These are phyloP conservation scores for Cichorium intybus DNA, from an alignment of 140 eudicot species.

Conservation along the genomic window DNA sequence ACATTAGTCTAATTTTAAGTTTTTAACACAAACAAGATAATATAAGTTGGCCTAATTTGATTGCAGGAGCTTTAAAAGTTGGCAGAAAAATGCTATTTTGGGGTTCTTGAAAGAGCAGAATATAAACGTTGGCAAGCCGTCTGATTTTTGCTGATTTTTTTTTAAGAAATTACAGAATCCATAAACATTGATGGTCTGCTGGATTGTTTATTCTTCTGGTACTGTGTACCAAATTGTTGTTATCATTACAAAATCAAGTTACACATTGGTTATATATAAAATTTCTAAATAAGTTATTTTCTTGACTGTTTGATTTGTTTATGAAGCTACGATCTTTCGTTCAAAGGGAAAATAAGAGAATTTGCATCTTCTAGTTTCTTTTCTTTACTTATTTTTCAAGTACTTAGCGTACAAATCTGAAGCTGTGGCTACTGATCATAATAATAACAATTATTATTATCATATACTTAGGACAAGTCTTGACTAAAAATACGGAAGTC, in stretches of 20 bases:
- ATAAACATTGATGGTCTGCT: slow-evolving; percentile 1
- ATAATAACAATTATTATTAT: no score
- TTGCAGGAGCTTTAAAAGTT: slow-evolving; percentile 78
- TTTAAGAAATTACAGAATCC: not conserved
- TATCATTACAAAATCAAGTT: slow-evolving; percentile 7
- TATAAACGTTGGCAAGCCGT: slow-evolving; percentile 55
- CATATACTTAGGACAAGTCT: no score
- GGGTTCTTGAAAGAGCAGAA: slow-evolving; percentile 50
- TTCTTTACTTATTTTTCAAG: no score
- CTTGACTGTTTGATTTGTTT: not conserved
- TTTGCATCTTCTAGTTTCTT: not conserved
- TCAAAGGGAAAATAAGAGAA: slow-evolving; percentile 6
- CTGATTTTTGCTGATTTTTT: slow-evolving; percentile 42
- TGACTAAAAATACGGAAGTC: no score
- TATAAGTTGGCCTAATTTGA: not conserved
- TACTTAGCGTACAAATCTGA: no score
- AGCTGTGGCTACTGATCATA: no score
- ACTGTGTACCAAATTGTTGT: slow-evolving; percentile 2
- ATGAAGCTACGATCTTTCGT: not conserved
- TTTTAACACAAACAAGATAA: not conserved
- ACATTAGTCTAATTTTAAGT: not conserved
- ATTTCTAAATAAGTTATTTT: not conserved
- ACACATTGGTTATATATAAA: not conserved
- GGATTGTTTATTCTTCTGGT: slow-evolving; percentile 15
- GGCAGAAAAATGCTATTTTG: slow-evolving; percentile 63